A percentile compares a stretch with the other conserved stretches of the same genome.
phyloP scores from a whole-genome alignment of 148 eudicot species.

The Camellia lanceoleosa region DNA sequence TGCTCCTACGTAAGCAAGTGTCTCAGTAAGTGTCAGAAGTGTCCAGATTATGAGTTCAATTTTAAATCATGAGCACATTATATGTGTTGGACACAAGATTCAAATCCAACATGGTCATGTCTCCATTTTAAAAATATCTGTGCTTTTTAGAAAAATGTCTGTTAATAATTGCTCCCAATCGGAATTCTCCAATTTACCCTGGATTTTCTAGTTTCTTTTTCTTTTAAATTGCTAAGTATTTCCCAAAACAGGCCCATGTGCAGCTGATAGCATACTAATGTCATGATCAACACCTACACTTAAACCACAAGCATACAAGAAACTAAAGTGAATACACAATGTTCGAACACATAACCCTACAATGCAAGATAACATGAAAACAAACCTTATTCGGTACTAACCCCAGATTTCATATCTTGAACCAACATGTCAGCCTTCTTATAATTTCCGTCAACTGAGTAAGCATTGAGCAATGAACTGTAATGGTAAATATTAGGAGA shows the following conservation, averaged over 20 bases:
- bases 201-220: not conserved
- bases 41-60: not conserved
- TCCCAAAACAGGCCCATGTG: not conserved
- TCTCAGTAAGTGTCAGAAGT: too few species aligned
- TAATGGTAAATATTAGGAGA: constrained; percentile 78
- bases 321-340: not conserved
- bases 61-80: not conserved
- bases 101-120: not conserved
- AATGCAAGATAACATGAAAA: constrained; percentile 16
- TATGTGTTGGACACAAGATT: not conserved
- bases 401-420: constrained; percentile 72
- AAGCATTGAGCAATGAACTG: constrained; percentile 88
- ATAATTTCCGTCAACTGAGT: constrained; percentile 58
- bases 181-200: not conserved
- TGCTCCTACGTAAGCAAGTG: too few species aligned
- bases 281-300: too few species aligned
- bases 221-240: too few species aligned
- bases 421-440: constrained; percentile 71
- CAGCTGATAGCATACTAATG: not conserved
- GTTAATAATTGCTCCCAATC: not conserved
- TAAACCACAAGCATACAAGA: too few species aligned
- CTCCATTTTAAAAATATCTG: too few species aligned
- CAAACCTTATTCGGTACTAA: constrained; percentile 76
- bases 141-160: not conserved
- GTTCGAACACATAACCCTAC: not conserved